Percentiles rank a stretch among this genome's conserved stretches.
Conservation (phyloP, 495 filamentous ascomycete genomes). For the Podospora comata region DNA sequence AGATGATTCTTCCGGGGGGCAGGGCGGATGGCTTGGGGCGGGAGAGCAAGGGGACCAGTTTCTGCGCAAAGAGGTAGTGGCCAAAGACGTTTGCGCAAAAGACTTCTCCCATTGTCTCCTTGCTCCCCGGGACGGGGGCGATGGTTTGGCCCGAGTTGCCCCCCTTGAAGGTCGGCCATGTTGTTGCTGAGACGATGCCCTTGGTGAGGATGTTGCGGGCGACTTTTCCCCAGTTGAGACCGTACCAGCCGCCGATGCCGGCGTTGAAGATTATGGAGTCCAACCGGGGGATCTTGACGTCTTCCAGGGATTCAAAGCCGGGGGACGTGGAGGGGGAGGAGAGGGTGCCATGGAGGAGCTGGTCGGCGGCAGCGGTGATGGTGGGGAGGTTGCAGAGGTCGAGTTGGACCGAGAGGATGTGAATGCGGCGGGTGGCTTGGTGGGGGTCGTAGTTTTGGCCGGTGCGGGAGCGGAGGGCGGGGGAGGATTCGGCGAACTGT, state of each 20-base stretch:
- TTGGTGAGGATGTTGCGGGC: conserved; percentile 56
- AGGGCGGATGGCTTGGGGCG: conserved; percentile 36
- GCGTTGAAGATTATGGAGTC: conserved; percentile 85
- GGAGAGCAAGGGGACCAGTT: conserved; percentile 67
- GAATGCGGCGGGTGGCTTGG: conserved; percentile 46
- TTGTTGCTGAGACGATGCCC: conserved; percentile 64
- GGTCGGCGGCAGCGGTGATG: conserved; percentile 46
- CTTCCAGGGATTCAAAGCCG: conserved; percentile 39
- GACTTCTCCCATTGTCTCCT: conserved; percentile 59
- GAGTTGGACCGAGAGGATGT: conserved; percentile 54
- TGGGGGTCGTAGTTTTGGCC: conserved; percentile 45
- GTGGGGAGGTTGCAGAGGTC: conserved; percentile 54
- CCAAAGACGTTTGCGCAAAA: conserved; percentile 94
- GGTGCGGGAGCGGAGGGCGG: conserved; percentile 35
- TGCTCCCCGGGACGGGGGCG: conserved; percentile 32
- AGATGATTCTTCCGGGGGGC: conserved; percentile 63
- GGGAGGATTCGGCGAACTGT: conserved; percentile 38
- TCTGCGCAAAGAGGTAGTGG: conserved; percentile 86
- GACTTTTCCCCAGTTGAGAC: conserved; percentile 67
- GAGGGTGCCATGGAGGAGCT: conserved; percentile 49
- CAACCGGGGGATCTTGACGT: conserved; percentile 61
- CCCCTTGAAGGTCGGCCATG: conserved; percentile 76
- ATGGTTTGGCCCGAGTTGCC: conserved; percentile 55
- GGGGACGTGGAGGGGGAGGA: conserved; percentile 37
- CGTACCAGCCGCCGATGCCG: conserved; percentile 80